Percentiles rank a stretch among this genome's conserved stretches.
Evolutionary conservation across 306 rosid species (phyloP).

Genomic region (Vigna hirtella): DNA sequence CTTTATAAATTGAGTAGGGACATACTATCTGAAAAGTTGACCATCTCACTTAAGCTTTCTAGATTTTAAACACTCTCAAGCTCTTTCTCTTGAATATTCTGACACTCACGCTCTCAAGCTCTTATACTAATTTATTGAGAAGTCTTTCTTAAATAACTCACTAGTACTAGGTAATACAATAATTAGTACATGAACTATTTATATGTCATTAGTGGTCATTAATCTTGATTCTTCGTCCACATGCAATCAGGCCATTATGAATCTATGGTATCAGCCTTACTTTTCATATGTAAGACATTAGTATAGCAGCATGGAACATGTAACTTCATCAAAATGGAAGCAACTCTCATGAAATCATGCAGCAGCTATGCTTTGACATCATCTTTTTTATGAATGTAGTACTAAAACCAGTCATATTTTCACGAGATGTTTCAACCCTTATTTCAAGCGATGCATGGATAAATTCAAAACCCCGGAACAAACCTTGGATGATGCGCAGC

Average conservation of each 20-base stretch:
- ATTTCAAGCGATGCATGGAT: neutral
- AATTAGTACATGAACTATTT: too few relatives aligned
- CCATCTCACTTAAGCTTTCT: too few relatives aligned
- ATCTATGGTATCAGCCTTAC: neutral
- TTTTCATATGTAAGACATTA: neutral
- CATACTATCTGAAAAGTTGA: too few relatives aligned
- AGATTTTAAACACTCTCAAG: too few relatives aligned
- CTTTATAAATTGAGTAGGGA: too few relatives aligned
- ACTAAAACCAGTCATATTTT: neutral
- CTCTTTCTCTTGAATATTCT: too few relatives aligned
- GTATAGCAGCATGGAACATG: neutral
- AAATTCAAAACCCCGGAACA: neutral
- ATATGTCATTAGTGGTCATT: too few relatives aligned
- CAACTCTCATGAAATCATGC: constrained; percentile 7
- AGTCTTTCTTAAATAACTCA: too few relatives aligned
- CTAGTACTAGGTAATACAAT: too few relatives aligned
- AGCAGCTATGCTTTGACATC: neutral
- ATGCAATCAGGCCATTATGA: neutral
- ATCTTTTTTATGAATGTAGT: neutral
- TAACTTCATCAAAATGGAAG: neutral
- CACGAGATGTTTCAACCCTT: neutral
- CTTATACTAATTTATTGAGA: too few relatives aligned
- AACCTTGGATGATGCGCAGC: neutral
- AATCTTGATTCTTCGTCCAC: too few relatives aligned
- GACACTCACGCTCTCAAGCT: too few relatives aligned